A percentile compares a stretch with the other conserved stretches of the same genome.
Evolutionary conservation across 148 eudicot species (phyloP).

Genomic region (Cornus controversa): DNA sequence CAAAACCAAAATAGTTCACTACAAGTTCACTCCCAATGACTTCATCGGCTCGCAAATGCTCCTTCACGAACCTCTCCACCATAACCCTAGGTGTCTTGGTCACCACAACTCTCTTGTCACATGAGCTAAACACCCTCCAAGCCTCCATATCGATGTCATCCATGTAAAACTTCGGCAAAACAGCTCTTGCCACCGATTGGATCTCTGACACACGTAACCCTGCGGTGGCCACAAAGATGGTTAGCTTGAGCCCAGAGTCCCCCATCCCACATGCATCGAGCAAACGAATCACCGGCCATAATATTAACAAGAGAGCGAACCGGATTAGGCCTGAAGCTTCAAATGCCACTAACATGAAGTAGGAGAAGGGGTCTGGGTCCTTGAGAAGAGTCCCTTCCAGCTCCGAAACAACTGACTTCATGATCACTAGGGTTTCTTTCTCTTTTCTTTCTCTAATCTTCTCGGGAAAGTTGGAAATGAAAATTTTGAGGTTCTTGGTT

Average conservation of each 20-base stretch:
- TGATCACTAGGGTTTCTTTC: not conserved
- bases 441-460: not conserved
- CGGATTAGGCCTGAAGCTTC: conserved; percentile 65
- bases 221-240: conserved; percentile 44
- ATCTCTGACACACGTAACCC: conserved; percentile 52
- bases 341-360: conserved; percentile 66
- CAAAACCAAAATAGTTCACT: conserved; percentile 59
- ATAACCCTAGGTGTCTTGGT: conserved; percentile 70
- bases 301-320: conserved; percentile 32
- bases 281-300: conserved; percentile 47
- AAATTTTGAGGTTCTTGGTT: conserved; percentile 10
- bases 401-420: conserved; percentile 60
- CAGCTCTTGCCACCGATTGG: conserved; percentile 61
- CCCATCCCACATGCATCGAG: conserved; percentile 20
- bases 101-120: conserved; percentile 71
- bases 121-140: conserved; percentile 60
- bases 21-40: conserved; percentile 75
- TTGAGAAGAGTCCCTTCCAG: conserved; percentile 54
- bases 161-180: conserved; percentile 64
- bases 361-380: conserved; percentile 46
- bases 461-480: conserved; percentile 1
- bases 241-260: conserved; percentile 34
- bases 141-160: conserved; percentile 68
- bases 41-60: conserved; percentile 73
- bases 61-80: conserved; percentile 89